Percentiles rank a stretch among this genome's conserved stretches.
Evolutionary conservation across 306 rosid genomes (phyloP).

Genomic region (Glycyrrhiza uralensis): DNA sequence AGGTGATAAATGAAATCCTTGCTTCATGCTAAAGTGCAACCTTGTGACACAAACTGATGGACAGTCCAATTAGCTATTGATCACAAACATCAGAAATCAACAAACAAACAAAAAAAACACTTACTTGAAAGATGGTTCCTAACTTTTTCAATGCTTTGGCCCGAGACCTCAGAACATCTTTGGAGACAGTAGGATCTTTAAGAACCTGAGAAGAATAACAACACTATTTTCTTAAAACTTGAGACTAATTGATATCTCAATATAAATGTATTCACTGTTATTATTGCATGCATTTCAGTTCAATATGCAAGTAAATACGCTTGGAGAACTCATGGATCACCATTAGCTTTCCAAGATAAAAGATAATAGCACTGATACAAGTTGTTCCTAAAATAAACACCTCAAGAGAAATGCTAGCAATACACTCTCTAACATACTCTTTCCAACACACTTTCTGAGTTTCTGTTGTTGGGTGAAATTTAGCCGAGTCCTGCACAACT

Average conservation of each 20-base stretch:
- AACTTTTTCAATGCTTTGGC: slow-evolving; percentile 67
- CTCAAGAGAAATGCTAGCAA: too few relatives aligned
- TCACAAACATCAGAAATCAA: slow-evolving; percentile 19
- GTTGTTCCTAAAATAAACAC: slow-evolving; percentile 5
- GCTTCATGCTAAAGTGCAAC: not conserved
- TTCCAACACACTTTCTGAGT: too few relatives aligned
- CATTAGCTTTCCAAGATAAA: not conserved
- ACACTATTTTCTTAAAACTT: not conserved
- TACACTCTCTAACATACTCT: too few relatives aligned
- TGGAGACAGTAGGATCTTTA: slow-evolving; percentile 65
- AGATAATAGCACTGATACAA: not conserved
- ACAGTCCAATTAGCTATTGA: not conserved
- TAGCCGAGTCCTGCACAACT: too few relatives aligned
- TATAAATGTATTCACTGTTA: not conserved
- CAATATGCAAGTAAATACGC: not conserved
- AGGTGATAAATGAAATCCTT: not conserved
- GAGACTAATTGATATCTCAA: not conserved
- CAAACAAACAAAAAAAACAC: too few relatives aligned
- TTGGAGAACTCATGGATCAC: not conserved
- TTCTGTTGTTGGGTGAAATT: too few relatives aligned
- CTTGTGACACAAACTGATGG: not conserved
- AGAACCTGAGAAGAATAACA: slow-evolving; percentile 62
- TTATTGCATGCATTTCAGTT: not conserved
- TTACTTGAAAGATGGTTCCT: slow-evolving; percentile 89
- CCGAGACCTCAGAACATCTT: slow-evolving; percentile 63